These are phyloP conservation scores for Chlamydomonas applanata DNA, from an alignment of 139 green algal species.

Conservation along the genomic window DNA sequence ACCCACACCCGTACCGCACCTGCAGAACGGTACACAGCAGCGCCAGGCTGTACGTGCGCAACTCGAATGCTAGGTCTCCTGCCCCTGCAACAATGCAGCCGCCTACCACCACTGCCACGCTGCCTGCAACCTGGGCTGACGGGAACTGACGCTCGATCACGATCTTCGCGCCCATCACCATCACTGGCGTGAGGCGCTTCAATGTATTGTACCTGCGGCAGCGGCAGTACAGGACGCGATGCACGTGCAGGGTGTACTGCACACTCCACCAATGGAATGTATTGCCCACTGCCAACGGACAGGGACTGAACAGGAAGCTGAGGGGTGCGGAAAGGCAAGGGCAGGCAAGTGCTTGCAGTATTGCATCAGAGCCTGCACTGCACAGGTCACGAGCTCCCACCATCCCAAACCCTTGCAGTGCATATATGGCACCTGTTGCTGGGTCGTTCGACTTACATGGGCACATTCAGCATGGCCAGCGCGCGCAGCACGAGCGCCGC, in stretches of 20 bases:
- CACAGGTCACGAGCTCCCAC: too few relatives aligned
- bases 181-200: conserved; percentile 60
- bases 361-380: too few relatives aligned
- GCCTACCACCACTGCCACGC: conserved; percentile 51
- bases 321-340: too few relatives aligned
- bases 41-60: conserved; percentile 7
- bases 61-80: conserved; percentile 70
- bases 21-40: background rate
- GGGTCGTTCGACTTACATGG: conserved; percentile 29
- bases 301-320: too few relatives aligned
- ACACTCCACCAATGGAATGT: too few relatives aligned
- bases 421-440: too few relatives aligned
- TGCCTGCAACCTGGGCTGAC: conserved; percentile 11
- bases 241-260: too few relatives aligned
- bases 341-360: too few relatives aligned
- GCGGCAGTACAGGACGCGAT: background rate
- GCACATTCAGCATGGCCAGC: conserved; percentile 26
- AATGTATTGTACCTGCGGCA: conserved; percentile 47
- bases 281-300: too few relatives aligned
- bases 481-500: background rate
- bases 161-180: conserved; percentile 21
- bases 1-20: too few relatives aligned
- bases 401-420: background rate
- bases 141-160: background rate
- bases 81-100: conserved; percentile 55